Conservation (phyloP, 2,329 filamentous ascomycete species). For the Blastomyces emzantsi region DNA sequence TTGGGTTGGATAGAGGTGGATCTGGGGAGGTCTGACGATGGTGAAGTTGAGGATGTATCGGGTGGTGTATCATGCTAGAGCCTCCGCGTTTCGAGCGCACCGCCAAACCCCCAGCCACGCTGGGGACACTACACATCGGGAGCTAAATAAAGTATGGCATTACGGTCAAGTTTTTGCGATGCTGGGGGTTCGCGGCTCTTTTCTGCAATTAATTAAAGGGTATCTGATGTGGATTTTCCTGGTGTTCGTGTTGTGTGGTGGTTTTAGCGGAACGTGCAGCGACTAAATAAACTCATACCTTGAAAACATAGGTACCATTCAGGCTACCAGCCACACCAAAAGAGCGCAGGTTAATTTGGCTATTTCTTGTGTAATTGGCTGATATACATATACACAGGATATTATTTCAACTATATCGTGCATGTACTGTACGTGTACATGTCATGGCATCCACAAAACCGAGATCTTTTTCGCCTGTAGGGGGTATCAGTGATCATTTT, state of each 20-base stretch:
- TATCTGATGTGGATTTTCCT: not conserved
- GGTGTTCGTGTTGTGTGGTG: not conserved
- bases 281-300: not conserved
- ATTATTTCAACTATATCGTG: not conserved
- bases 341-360: not conserved
- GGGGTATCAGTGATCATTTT: not conserved
- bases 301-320: not conserved
- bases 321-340: not conserved
- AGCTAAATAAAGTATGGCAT: not conserved
- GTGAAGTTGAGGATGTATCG: constrained; percentile 16
- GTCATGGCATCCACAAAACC: not conserved
- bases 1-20: constrained; percentile 1
- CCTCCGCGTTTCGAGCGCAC: constrained; percentile 13
- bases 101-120: not conserved
- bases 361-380: not conserved
- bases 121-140: not conserved
- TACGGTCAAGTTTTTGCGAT: not conserved
- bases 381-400: not conserved
- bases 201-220: not conserved
- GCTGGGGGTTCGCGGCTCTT: not conserved
- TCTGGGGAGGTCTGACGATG: constrained; percentile 14
- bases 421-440: not conserved
- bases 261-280: not conserved
- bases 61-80: constrained; percentile 14
- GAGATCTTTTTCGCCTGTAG: not conserved